A percentile compares a stretch with the other conserved stretches of the same genome.
phyloP scores from a whole-genome alignment of 805 yeast genomes.

The Zygoascus flipseniorum region DNA sequence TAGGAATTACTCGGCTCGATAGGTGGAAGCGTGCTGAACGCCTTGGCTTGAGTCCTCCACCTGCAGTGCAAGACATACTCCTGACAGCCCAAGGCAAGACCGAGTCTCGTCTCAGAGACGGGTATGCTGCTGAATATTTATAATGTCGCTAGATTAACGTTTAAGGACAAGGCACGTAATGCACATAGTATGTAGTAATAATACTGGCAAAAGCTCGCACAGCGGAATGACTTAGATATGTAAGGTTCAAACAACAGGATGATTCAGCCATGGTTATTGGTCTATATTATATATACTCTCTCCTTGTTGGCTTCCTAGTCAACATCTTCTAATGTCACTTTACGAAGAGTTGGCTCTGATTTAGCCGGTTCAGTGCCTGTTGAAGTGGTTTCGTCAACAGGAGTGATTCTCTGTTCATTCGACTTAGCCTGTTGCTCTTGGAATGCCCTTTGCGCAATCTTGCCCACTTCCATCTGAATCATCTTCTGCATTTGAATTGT shows the following conservation, averaged over 20 bases:
- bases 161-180: no score
- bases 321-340: slow-evolving; percentile 1
- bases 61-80: slow-evolving; percentile 24
- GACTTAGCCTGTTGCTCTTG: neutral
- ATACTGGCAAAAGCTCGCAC: neutral
- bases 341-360: neutral
- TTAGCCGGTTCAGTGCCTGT: neutral
- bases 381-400: neutral
- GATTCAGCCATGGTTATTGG: no score
- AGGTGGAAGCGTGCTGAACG: slow-evolving; percentile 32
- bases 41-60: slow-evolving; percentile 32
- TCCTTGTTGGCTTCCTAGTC: neutral
- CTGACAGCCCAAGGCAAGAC: slow-evolving; percentile 17
- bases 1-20: slow-evolving; percentile 30
- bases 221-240: no score
- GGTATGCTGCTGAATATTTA: slow-evolving; percentile 12
- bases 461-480: slow-evolving; percentile 1
- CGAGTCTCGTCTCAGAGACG: slow-evolving; percentile 15
- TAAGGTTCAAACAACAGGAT: no score
- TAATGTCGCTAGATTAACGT: neutral
- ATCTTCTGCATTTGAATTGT: slow-evolving; percentile 1
- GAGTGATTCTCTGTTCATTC: neutral
- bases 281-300: no score
- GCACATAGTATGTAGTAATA: neutral
- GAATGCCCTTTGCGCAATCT: neutral